Evolutionary conservation across 1,284 basidiomycete species (phyloP), one percentile per base, ranked within the genome.

Genomic region (Ustilago cynodontis): DNA sequence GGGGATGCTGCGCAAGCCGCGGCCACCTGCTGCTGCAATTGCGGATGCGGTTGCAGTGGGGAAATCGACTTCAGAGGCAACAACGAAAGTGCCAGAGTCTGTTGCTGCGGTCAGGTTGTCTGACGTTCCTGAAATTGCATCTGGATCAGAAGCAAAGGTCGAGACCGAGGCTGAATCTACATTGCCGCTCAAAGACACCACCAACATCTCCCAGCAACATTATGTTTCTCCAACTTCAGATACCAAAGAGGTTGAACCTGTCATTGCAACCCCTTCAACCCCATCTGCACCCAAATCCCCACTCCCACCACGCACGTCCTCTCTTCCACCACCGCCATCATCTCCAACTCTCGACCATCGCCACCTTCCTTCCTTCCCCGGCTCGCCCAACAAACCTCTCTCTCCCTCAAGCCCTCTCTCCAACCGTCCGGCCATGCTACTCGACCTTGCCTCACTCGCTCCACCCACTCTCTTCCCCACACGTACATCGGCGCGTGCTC

Each of bases 361-460:
- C 31, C 52, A 57, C 11, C 54, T 52, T 9, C 50, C 56, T 3
- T 59, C 58, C 47, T 65, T 63, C 41, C 52, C 65, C 13, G 69
- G 69, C 56, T 77, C 73, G n/a, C 73, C 73, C 43, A 67, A 65
- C 61, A 76, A 76, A 49, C 60, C 65, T 1, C 53, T 49, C 5
- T 59, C 66, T 0, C 66, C 66, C 1, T 47, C 58, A 20, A 72
- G 65, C 50, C 60, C 65, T 28, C 59, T 71, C 20, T 56, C 63
- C n/a, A 20, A n/a, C 18, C 70, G 70, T 1, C 71, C 71, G 2
- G 35, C 57, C 0, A 67, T 76, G 68, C 39, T 56, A 14, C 49
- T 76, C 10, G 66, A 71, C 33, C 62, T 76, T 26, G 64, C 51
- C 11, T 59, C 68, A 26, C 65, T 76, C 11, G 58, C 61, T 2